A percentile compares a stretch with the other conserved stretches of the same genome.
phyloP scores from a whole-genome alignment of 306 rosid genomes.

The Cicer cuneatum region DNA sequence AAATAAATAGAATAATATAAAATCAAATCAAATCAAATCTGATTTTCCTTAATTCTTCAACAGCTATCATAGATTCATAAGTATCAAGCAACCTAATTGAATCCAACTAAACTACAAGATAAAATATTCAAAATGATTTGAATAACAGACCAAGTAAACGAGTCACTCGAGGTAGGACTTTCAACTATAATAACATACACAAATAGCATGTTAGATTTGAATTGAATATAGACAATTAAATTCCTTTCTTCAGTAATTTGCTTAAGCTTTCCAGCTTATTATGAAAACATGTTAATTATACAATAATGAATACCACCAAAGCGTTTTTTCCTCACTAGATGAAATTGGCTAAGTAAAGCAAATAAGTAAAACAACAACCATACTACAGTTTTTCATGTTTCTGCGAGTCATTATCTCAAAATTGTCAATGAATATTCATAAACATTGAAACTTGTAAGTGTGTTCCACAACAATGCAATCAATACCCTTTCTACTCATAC shows the following conservation, averaged over 20 bases:
- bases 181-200: neutral
- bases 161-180: neutral
- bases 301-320: neutral
- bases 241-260: neutral
- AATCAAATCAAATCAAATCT: too few species aligned
- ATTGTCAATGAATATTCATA: neutral
- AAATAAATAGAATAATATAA: too few species aligned
- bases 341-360: neutral
- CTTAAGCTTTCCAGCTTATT: neutral
- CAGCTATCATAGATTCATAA: neutral
- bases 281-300: neutral
- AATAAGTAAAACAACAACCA: neutral
- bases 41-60: too few species aligned
- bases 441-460: neutral
- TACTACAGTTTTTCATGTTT: neutral
- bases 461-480: neutral
- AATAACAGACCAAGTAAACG: neutral
- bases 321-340: neutral
- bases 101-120: neutral
- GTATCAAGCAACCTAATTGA: slow-evolving; percentile 6
- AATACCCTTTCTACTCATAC: neutral
- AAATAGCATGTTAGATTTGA: neutral
- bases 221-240: neutral
- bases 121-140: slow-evolving; percentile 1
- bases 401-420: neutral